Evolutionary conservation across 495 filamentous ascomycete species (phyloP), one percentile per base, ranked within the genome.

Genomic region (Ramalina peruviana): DNA sequence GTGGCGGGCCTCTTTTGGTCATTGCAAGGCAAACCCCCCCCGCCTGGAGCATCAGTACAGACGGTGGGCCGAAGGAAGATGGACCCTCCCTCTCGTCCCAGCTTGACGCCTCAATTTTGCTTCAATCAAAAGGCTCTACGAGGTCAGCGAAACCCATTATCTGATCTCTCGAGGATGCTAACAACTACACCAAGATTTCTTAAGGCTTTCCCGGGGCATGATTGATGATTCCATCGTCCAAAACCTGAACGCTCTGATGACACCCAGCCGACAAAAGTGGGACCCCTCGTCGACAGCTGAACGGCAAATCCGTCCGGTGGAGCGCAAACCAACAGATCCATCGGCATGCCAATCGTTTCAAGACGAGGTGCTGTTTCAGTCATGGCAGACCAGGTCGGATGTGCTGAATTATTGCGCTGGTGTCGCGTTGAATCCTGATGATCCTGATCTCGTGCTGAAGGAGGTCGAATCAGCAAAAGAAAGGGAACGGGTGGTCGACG

Each of bases 201-300:
- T 98, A n/a, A 83, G 85, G 19, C 54, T 93, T 51, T 96, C 92
- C 6, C 78, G 92, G 49, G 73, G 76, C 49, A 76, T 85, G 21
- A 85, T 95, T 55, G 92, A 98, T 62, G 92, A 98, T 61, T 85
- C 84, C 15, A 95, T 98, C 56, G 80, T 79, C 1, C 90, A 95
- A 61, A 88, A 94, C 55, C 74, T 98, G 39, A 98, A 98, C 67
- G 86, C 88, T 2, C 73, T 98, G 21, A 65, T 87, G 33, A 89
- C 84, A 2, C 92, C 92, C 0, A 70, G 85, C 15, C 70, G 59
- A 23, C 62, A 67, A 19, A 76, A 77, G 7, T 98, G 94, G 62
- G 84, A 94, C 54, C 86, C 92, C 15, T 71, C 81, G 1, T 88
- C 86, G 1, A 94, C 86, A 5, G 65, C 72, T 2, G 65, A 75